Percentiles rank a stretch among this genome's conserved stretches.
These are phyloP conservation scores for Magnolia kwangsiensis DNA, from an alignment of 164 flowering plant genomes.

Conservation along the genomic window DNA sequence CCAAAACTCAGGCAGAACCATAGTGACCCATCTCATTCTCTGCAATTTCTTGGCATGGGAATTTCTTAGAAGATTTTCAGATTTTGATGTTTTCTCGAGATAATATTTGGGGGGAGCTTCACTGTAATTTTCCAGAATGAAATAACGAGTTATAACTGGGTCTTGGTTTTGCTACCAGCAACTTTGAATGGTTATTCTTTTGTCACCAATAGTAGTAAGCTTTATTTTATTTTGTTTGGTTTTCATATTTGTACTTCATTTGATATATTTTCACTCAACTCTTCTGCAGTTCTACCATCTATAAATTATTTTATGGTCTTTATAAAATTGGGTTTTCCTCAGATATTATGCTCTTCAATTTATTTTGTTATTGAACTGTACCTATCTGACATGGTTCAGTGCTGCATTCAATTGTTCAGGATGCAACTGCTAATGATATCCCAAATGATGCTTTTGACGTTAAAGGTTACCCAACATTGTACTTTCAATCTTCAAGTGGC, in stretches of 20 bases:
- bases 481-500: slow-evolving; percentile 70
- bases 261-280: neutral
- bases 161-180: too few relatives aligned
- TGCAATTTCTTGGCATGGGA: too few relatives aligned
- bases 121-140: too few relatives aligned
- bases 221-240: neutral
- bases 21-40: too few relatives aligned
- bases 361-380: neutral
- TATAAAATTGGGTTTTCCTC: neutral
- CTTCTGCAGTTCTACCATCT: neutral
- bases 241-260: neutral
- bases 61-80: too few relatives aligned
- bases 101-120: too few relatives aligned
- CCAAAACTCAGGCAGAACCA: too few relatives aligned
- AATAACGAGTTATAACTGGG: too few relatives aligned
- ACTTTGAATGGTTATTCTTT: too few relatives aligned
- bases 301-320: neutral
- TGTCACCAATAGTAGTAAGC: too few relatives aligned
- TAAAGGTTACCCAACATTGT: slow-evolving; percentile 81
- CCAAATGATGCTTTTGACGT: slow-evolving; percentile 56
- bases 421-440: slow-evolving; percentile 84
- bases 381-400: too few relatives aligned
- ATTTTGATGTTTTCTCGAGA: too few relatives aligned
- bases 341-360: neutral
- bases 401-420: slow-evolving; percentile 33